Evolutionary conservation across 352 stramenopile species (phyloP), one percentile per base, ranked within the genome.

Genomic region (Aphanomyces cochlioides): DNA sequence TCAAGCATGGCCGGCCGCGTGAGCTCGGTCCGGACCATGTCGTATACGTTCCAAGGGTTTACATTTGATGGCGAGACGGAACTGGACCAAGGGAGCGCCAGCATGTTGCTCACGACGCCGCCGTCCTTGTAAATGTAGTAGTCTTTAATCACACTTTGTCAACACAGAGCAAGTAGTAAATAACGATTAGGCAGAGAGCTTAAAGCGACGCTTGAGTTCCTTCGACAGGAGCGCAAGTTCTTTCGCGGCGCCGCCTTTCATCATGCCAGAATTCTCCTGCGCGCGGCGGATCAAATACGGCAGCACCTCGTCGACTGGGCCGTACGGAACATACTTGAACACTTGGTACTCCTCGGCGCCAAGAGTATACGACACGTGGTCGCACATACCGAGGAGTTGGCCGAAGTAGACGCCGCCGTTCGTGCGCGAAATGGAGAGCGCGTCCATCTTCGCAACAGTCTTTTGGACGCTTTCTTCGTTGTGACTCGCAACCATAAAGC

Each of bases 321-420:
- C 97, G 78, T 99, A 99, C 36, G 97, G 97, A 41, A 99, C 81
- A 75, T 99, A 99, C 83, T 99, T 99, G 84, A 97, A 99, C 45
- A 94, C 94, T 75, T 92, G 92, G 78, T 97, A 99, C 17, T 85
- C 84, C 56, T 92, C 74, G n/a, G 77, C 78, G 43, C 95, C 96
- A 8, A 99, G 86, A 39, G 91, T 96, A 80, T 97, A 98, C 45
- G 91, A 98, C 15, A 99, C 80, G 78, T 99, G 90, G 81, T 99
- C 97, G 65, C 88, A 93, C 96, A 99, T 99, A 71, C 97, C 97
- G 39, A 98, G 92, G 34, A 99, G 84, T 77, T 99, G 97, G 8
- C 92, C 96, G 83, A 99, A 99, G 78, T 90, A 96, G 12, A 97
- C 85, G n/a, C 85, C 84, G 58, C 81, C 81, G 10, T 72, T 75